phyloP scores from a whole-genome alignment of 2,329 filamentous ascomycete species.

The Ceratocystis eucalypticola region DNA sequence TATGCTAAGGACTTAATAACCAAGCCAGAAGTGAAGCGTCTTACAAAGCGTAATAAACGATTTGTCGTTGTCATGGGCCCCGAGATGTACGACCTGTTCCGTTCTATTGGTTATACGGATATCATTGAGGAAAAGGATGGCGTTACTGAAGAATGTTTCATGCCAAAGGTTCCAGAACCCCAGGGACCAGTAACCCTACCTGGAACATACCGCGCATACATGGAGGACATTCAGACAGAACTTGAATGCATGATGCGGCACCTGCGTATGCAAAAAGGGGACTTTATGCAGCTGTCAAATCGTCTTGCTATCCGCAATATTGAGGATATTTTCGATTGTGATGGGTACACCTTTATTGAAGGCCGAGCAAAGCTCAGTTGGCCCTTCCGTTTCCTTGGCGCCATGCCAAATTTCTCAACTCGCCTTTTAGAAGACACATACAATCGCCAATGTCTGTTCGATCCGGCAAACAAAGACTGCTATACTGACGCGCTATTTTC shows the following conservation, averaged over 20 bases:
- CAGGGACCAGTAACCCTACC: slow-evolving; percentile 25
- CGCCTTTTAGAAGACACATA: slow-evolving; percentile 19
- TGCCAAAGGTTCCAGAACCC: slow-evolving; percentile 27
- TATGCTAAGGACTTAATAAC: slow-evolving; percentile 40
- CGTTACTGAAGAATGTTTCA: slow-evolving; percentile 30
- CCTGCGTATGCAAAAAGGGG: slow-evolving; percentile 24
- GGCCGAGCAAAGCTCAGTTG: slow-evolving; percentile 14
- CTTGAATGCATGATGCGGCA: slow-evolving; percentile 31
- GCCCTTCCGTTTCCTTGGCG: slow-evolving; percentile 25
- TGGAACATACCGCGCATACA: slow-evolving; percentile 33
- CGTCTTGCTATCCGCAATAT: slow-evolving; percentile 23
- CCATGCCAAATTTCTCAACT: slow-evolving; percentile 26
- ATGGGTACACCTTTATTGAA: slow-evolving; percentile 25
- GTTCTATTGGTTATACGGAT: slow-evolving; percentile 37
- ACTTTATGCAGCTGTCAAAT: slow-evolving; percentile 24
- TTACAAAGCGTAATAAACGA: slow-evolving; percentile 44
- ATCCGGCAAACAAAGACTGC: slow-evolving; percentile 17
- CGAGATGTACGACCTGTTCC: slow-evolving; percentile 37
- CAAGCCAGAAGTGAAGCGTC: slow-evolving; percentile 30
- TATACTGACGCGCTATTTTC: slow-evolving; percentile 20
- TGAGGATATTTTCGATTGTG: slow-evolving; percentile 23
- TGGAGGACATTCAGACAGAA: slow-evolving; percentile 38
- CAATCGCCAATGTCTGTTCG: slow-evolving; percentile 17
- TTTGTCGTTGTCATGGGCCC: slow-evolving; percentile 41
- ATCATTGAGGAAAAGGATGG: slow-evolving; percentile 28